Evolutionary conservation across 2,329 filamentous ascomycete genomes (phyloP), one percentile per base, ranked within the genome.

Genomic region (Aureobasidium zeae): DNA sequence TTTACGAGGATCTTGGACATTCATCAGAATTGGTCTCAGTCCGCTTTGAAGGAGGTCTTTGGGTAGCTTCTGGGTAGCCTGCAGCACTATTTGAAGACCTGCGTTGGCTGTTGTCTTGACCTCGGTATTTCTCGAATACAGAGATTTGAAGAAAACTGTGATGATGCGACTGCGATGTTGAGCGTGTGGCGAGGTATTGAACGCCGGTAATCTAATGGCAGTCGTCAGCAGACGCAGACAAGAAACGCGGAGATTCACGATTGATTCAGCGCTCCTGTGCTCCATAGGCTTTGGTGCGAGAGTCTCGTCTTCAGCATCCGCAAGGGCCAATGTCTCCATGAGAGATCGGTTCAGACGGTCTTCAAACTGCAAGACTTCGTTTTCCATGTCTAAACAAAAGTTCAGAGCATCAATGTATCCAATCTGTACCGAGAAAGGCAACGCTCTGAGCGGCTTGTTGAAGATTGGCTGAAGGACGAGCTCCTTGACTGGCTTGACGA

Each of bases 401-500:
- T 86, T 94, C 58, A 98, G 87, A 1, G 91, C 91, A 60, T 98
- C 93, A 53, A 99, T 95, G 58, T 94, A 96, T 3, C 91, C 93
- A 53, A 98, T 98, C 65, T 98, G 93, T 2, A 86, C 89, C 4
- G 86, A 75, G 58, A 98, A 98, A 0, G 91, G 91, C 49, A 99
- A 69, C 1, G 91, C 93, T 49, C 91, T 77, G 15, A 99, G 66
- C 11, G 91, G 91, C 61, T 99, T 99, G 52, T 86, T 85, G 67
- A 91, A 98, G 35, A 99, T 95, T 0, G 88, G 86, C 48, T 81
- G 74, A n/a, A 96, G 70, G 25, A 96, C 74, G 22, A 86, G 76
- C 47, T 96, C 88, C 63, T 91, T 94, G 55, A 94, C 86, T 1
- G 88, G 88, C 51, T 83, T 79, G 28, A 98, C 76, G 28, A 98